A percentile compares a stretch with the other conserved stretches of the same genome.
Evolutionary conservation across 2,329 filamentous ascomycete genomes (phyloP).

Genomic region (Neonectria faginata): DNA sequence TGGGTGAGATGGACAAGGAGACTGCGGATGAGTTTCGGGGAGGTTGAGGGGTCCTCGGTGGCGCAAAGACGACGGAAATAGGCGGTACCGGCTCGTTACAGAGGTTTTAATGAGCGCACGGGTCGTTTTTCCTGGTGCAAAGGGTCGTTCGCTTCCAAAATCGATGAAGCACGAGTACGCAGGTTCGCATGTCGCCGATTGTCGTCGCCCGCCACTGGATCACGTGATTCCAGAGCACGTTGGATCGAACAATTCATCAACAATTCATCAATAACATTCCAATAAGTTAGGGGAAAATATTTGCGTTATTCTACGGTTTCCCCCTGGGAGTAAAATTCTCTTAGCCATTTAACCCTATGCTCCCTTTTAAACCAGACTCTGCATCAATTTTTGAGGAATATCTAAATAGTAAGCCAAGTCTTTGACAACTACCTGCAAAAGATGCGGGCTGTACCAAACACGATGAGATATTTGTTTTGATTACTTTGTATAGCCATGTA

Average conservation of each 20-base stretch:
- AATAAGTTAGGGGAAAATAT: too few relatives aligned
- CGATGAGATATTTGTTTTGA: conserved; percentile 6
- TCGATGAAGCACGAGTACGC: conserved; percentile 17
- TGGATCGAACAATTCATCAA: background rate
- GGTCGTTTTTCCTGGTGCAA: conserved; percentile 28
- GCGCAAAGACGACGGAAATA: background rate
- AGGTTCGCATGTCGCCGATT: background rate
- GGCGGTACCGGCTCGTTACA: background rate
- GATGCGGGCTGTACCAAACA: background rate
- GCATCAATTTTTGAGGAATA: too few relatives aligned
- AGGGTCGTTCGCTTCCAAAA: conserved; percentile 13
- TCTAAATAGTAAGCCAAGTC: too few relatives aligned
- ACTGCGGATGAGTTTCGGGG: conserved; percentile 1
- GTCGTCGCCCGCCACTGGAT: background rate
- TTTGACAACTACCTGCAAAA: too few relatives aligned
- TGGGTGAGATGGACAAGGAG: conserved; percentile 6
- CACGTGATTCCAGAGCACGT: conserved; percentile 17
- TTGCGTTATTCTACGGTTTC: too few relatives aligned
- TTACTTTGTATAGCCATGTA: conserved; percentile 4
- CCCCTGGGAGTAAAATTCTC: too few relatives aligned
- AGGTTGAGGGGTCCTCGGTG: background rate
- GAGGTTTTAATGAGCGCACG: conserved; percentile 3
- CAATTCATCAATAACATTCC: background rate
- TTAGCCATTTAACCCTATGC: too few relatives aligned
- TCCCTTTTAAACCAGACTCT: too few relatives aligned